phyloP scores from a whole-genome alignment of 148 eudicot species.

The Rhododendron vialii region DNA sequence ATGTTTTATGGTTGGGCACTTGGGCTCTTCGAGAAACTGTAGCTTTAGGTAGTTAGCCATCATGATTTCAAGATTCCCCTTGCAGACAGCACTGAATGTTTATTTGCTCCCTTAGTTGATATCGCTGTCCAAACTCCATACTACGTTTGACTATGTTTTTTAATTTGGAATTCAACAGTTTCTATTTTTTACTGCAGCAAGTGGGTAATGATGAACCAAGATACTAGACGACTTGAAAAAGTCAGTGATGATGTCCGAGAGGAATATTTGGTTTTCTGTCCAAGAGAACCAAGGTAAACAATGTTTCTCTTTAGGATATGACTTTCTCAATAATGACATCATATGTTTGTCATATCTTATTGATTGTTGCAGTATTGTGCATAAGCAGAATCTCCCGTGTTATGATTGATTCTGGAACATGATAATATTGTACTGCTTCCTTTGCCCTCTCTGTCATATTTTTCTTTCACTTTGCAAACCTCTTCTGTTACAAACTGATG shows the following conservation, averaged over 20 bases:
- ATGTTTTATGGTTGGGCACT: neutral
- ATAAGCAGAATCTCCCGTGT: neutral
- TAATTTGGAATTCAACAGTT: neutral
- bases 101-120: neutral
- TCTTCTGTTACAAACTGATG: neutral
- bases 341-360: neutral
- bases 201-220: conserved; percentile 99
- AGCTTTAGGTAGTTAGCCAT: neutral
- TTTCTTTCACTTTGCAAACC: neutral
- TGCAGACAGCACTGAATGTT: neutral
- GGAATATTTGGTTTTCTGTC: conserved; percentile 58
- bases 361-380: neutral
- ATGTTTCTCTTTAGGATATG: neutral
- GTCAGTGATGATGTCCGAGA: conserved; percentile 71
- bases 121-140: neutral
- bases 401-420: neutral
- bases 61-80: neutral
- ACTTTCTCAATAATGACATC: neutral
- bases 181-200: conserved; percentile 47
- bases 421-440: neutral
- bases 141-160: neutral
- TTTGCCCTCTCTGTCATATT: neutral
- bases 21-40: neutral
- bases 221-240: conserved; percentile 80
- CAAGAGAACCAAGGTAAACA: conserved; percentile 58